These are phyloP conservation scores for Kondoa malvinella DNA, from an alignment of 768 basidiomycete genomes.

Conservation along the genomic window DNA sequence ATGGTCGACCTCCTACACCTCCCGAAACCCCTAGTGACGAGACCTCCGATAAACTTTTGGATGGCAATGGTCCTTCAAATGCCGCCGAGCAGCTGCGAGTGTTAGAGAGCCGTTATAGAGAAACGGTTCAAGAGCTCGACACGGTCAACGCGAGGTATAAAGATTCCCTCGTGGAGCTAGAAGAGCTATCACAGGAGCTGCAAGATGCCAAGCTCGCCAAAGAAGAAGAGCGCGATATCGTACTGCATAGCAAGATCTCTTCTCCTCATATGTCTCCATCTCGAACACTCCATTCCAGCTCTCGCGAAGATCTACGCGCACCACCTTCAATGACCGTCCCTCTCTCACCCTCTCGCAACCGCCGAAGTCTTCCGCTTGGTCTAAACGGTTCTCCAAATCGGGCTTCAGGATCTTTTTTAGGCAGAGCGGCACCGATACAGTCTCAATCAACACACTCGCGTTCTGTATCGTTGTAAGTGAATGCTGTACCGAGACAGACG, in stretches of 20 bases:
- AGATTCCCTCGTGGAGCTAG: slow-evolving; percentile 76
- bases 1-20: slow-evolving; percentile 25
- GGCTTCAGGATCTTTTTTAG: slow-evolving; percentile 27
- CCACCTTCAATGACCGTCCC: slow-evolving; percentile 24
- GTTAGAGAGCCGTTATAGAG: slow-evolving; percentile 66
- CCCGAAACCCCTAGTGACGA: slow-evolving; percentile 23
- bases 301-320: slow-evolving; percentile 20
- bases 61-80: slow-evolving; percentile 23
- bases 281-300: not conserved
- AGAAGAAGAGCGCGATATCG: slow-evolving; percentile 4
- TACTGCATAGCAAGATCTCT: not conserved
- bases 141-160: slow-evolving; percentile 65
- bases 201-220: slow-evolving; percentile 55
- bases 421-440: slow-evolving; percentile 15
- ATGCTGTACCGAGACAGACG: not conserved
- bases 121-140: slow-evolving; percentile 62
- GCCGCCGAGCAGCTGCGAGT: slow-evolving; percentile 49
- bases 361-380: slow-evolving; percentile 24
- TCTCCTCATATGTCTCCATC: not conserved
- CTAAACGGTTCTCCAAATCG: slow-evolving; percentile 12
- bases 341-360: slow-evolving; percentile 17
- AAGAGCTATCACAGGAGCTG: slow-evolving; percentile 79
- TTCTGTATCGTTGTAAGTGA: slow-evolving; percentile 67
- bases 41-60: slow-evolving; percentile 8
- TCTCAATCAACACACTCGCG: slow-evolving; percentile 58